Percentiles rank a stretch among this genome's conserved stretches.
phyloP scores from a whole-genome alignment of 345 rosid species.

The Boechera retrofracta region DNA sequence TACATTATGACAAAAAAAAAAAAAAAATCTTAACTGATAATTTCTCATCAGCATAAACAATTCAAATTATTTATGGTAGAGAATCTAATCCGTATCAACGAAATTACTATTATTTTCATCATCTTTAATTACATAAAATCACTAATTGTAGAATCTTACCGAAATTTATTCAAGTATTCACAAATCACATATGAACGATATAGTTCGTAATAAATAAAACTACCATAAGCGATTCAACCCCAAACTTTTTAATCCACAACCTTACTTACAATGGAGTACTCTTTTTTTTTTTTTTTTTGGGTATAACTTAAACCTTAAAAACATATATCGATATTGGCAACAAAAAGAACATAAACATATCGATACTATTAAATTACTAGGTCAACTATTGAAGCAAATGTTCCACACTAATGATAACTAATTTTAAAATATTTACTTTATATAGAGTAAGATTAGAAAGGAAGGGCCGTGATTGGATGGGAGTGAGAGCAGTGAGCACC shows the following conservation, averaged over 20 bases:
- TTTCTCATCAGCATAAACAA: neutral
- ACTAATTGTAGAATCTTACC: neutral
- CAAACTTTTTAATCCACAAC: neutral
- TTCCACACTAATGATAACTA: slow-evolving; percentile 30
- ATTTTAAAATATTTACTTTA: neutral
- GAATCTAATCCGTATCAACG: slow-evolving; percentile 2
- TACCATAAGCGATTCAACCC: neutral
- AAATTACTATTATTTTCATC: neutral
- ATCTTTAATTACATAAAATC: neutral
- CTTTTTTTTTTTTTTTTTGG: too few relatives aligned
- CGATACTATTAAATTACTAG: neutral
- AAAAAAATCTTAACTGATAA: neutral
- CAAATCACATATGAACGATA: neutral
- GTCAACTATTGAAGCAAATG: slow-evolving; percentile 33
- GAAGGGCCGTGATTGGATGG: slow-evolving; percentile 38
- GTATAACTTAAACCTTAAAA: neutral
- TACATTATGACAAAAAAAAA: neutral
- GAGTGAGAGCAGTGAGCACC: slow-evolving; percentile 33
- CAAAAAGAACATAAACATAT: neutral
- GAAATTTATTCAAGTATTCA: neutral
- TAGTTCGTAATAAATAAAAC: too few relatives aligned
- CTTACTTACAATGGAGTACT: neutral
- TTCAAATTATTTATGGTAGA: neutral
- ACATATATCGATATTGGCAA: neutral
- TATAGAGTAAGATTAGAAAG: slow-evolving; percentile 14